Evolutionary conservation across 805 yeast species (phyloP), one percentile per base, ranked within the genome.

Genomic region (Henningerozyma blattae): DNA sequence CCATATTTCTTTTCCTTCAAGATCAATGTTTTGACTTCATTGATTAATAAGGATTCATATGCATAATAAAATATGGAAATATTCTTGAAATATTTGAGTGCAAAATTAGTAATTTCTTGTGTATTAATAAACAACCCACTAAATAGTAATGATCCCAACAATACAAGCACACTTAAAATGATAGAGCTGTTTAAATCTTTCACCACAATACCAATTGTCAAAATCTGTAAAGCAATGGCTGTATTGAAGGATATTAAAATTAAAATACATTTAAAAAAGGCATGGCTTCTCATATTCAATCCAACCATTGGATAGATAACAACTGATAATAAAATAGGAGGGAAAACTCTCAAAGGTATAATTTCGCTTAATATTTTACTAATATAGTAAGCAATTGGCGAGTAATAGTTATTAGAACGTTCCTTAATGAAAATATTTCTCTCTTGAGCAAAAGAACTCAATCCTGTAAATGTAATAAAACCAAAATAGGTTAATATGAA

Each of bases 61-160:
- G 95, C 96, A 51, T 86, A 91, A 56, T 91, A 97, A 68, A 89
- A 91, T 34, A 89, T 73, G 1, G 96, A 86, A 17, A 87, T 55
- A 62, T 80, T 81, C 58, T 86, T 86, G 43, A 87, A 64, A 71
- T 83, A 77, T 35, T 71, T 71, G 37, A 86, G 71, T 39, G 67
- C 74, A 27, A 62, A 55, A 22, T 59, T 56, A 4, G 71, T 68
- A 46, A 69, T 67, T 22, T 72, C 65, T 32, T 83, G 85, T 35
- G 86, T 84, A 54, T 89, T 89, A 49, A 91, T 75, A 53, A 91
- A 91, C 39, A 91, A 64, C 0, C 98, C 98, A 1, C 97, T 94
- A 65, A 91, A 91, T 35, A 91, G 62, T 39, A 91, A 62, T 3
- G 95, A 85, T 44, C 89, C 86, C 34, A 91, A 62, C 48, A 87